phyloP scores from a whole-genome alignment of 2,329 filamentous ascomycete genomes.

The Nemania serpens region DNA sequence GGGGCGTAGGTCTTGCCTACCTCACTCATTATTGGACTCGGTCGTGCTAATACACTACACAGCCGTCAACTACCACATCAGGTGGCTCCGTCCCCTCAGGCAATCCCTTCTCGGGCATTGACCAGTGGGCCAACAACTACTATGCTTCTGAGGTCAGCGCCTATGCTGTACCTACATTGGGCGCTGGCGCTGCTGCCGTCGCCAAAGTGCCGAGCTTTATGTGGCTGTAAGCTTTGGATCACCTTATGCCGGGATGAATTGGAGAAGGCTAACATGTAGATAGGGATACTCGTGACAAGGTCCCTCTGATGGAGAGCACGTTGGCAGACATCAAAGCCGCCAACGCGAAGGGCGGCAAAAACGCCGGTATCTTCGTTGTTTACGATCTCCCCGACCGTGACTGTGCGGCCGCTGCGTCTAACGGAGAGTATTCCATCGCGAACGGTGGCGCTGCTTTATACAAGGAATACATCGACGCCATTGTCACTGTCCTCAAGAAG shows the following conservation, averaged over 20 bases:
- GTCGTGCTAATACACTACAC: constrained; percentile 1
- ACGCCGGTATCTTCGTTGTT: constrained; percentile 57
- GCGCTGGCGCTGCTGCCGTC: constrained; percentile 56
- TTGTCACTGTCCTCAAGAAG: constrained; percentile 47
- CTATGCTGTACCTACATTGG: constrained; percentile 65
- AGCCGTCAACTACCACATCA: constrained; percentile 31
- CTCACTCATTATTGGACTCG: not conserved
- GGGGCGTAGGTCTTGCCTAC: constrained; percentile 25
- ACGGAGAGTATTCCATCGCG: constrained; percentile 58
- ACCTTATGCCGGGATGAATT: not conserved
- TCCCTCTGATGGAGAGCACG: constrained; percentile 51
- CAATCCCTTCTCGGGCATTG: constrained; percentile 58
- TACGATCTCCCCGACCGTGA: constrained; percentile 64
- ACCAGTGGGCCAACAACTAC: constrained; percentile 58
- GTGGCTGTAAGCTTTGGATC: constrained; percentile 50
- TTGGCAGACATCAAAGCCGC: constrained; percentile 50
- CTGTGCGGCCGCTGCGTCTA: constrained; percentile 61
- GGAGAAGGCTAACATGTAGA: constrained; percentile 4
- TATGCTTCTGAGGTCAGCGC: constrained; percentile 60
- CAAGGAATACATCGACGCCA: constrained; percentile 58
- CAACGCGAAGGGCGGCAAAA: constrained; percentile 46
- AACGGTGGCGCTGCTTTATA: constrained; percentile 58
- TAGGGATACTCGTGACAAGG: constrained; percentile 56
- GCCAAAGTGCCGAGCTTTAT: constrained; percentile 58
- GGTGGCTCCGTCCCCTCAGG: constrained; percentile 50